Conservation (phyloP, 2,329 filamentous ascomycete genomes). For the Epichloe gansuensis region DNA sequence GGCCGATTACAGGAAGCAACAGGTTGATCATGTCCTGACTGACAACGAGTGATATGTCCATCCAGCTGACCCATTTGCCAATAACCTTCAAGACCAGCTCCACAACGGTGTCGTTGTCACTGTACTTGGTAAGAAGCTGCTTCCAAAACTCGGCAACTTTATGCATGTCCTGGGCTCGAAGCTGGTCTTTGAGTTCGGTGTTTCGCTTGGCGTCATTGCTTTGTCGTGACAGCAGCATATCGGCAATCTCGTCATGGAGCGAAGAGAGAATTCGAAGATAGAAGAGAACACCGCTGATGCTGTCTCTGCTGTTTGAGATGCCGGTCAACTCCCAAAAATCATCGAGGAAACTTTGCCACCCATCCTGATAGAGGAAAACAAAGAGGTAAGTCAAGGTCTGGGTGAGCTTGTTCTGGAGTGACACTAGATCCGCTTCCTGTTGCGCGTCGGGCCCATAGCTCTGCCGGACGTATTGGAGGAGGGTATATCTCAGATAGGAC, state of each 20-base stretch:
- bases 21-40: slow-evolving; percentile 77
- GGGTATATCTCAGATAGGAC: slow-evolving; percentile 61
- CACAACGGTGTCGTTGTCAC: slow-evolving; percentile 57
- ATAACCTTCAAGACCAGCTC: slow-evolving; percentile 87
- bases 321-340: slow-evolving; percentile 72
- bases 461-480: slow-evolving; percentile 69
- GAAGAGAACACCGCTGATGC: slow-evolving; percentile 63
- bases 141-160: slow-evolving; percentile 88
- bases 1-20: slow-evolving; percentile 78
- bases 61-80: slow-evolving; percentile 97
- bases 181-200: slow-evolving; percentile 78
- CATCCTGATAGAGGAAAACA: slow-evolving; percentile 68
- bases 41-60: slow-evolving; percentile 87
- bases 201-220: slow-evolving; percentile 72
- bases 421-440: slow-evolving; percentile 53
- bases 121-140: slow-evolving; percentile 71
- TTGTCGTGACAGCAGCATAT: slow-evolving; percentile 71
- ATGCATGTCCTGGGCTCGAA: slow-evolving; percentile 74
- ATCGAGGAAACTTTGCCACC: slow-evolving; percentile 83
- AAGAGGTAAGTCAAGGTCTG: slow-evolving; percentile 94
- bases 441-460: slow-evolving; percentile 52
- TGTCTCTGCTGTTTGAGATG: slow-evolving; percentile 50
- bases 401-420: slow-evolving; percentile 91
- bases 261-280: slow-evolving; percentile 82
- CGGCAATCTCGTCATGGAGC: slow-evolving; percentile 94